These are phyloP conservation scores for Euphrasia confusa DNA, from an alignment of 257 asterid genomes.

Conservation along the genomic window DNA sequence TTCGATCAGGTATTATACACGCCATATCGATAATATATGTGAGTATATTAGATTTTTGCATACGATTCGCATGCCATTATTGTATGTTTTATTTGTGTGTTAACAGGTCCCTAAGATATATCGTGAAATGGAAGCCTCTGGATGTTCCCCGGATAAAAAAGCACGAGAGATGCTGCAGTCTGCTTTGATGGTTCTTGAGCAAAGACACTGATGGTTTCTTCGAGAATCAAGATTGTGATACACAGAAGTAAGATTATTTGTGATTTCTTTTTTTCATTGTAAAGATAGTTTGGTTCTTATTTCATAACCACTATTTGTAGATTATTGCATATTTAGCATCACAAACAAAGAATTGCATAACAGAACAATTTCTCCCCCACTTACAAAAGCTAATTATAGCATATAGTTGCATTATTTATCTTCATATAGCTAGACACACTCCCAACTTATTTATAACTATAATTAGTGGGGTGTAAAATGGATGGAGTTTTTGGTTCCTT, in stretches of 20 bases:
- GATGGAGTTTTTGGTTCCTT: background rate
- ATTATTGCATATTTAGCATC: background rate
- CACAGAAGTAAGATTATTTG: conserved; percentile 15
- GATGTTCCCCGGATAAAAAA: conserved; percentile 89
- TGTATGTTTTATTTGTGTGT: conserved; percentile 17
- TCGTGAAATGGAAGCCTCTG: conserved; percentile 77
- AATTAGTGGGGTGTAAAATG: background rate
- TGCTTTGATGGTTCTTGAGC: conserved; percentile 52
- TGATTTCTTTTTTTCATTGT: no score
- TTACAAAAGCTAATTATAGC: conserved; percentile 1
- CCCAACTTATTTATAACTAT: conserved; percentile 18
- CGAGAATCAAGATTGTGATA: background rate
- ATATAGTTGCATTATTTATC: background rate
- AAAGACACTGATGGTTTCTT: conserved; percentile 28
- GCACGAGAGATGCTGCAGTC: conserved; percentile 76
- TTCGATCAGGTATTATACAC: conserved; percentile 58
- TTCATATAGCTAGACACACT: background rate
- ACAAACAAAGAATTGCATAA: conserved; percentile 9
- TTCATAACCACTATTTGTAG: background rate
- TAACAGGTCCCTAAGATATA: conserved; percentile 72
- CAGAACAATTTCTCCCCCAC: conserved; percentile 9
- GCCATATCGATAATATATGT: background rate
- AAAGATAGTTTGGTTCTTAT: background rate
- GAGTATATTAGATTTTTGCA: background rate
- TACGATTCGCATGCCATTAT: background rate